A percentile compares a stretch with the other conserved stretches of the same genome.
These are phyloP conservation scores for Primulina eburnea DNA, from an alignment of 257 asterid genomes.

Conservation along the genomic window DNA sequence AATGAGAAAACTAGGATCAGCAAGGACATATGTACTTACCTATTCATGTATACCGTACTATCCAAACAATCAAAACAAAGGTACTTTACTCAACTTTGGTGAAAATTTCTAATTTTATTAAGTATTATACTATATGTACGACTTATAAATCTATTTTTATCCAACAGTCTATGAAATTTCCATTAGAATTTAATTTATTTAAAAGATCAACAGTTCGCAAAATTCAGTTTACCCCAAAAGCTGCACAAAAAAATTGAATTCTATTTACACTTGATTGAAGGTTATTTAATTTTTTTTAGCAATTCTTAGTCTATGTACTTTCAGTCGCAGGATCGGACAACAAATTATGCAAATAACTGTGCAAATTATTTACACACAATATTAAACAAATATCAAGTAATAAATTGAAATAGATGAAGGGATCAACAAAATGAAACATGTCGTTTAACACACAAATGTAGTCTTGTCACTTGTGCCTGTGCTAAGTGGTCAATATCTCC, in stretches of 20 bases:
- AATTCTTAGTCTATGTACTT: background rate
- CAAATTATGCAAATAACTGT: too few relatives aligned
- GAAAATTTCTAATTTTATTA: background rate
- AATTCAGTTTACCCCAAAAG: background rate
- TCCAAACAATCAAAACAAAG: background rate
- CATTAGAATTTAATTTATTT: too few relatives aligned
- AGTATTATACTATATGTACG: background rate
- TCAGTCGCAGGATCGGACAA: background rate
- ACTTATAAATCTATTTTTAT: too few relatives aligned
- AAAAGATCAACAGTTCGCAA: background rate
- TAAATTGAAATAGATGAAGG: background rate
- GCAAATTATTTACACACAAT: too few relatives aligned
- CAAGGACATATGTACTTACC: background rate
- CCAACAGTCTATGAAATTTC: background rate
- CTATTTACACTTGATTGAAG: background rate
- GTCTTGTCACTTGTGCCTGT: background rate
- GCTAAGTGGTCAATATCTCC: background rate
- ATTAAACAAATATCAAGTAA: too few relatives aligned
- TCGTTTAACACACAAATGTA: too few relatives aligned
- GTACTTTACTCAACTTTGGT: background rate
- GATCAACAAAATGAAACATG: background rate
- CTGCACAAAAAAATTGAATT: background rate
- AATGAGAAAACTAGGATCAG: background rate
- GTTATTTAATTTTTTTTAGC: background rate
- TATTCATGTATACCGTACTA: background rate